Evolutionary conservation across 2,329 filamentous ascomycete genomes (phyloP).

Genomic region (Aspergillus hortae): DNA sequence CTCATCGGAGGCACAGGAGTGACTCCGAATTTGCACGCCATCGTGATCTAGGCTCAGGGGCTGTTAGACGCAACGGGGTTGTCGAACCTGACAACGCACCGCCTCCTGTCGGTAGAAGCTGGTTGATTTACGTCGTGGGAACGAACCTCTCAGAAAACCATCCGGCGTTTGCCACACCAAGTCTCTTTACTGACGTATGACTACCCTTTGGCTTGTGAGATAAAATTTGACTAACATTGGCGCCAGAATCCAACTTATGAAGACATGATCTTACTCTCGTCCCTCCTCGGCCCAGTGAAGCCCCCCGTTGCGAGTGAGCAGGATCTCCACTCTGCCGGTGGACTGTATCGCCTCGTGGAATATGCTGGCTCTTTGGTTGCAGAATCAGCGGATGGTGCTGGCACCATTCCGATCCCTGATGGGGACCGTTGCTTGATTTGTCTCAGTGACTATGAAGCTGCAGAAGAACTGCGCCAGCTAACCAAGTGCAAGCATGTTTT

Average conservation of each 20-base stretch:
- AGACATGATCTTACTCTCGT: slow-evolving; percentile 67
- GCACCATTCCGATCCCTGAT: slow-evolving; percentile 35
- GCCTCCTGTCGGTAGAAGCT: slow-evolving; percentile 56
- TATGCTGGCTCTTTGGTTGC: slow-evolving; percentile 45
- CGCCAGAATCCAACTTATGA: slow-evolving; percentile 62
- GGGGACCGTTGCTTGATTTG: slow-evolving; percentile 64
- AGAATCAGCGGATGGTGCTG: slow-evolving; percentile 41
- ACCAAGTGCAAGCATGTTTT: slow-evolving; percentile 64
- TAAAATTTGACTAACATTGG: slow-evolving; percentile 9
- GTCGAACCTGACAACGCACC: slow-evolving; percentile 55
- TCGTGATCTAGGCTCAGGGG: slow-evolving; percentile 57
- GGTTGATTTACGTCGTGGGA: slow-evolving; percentile 69
- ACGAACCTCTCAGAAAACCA: slow-evolving; percentile 68
- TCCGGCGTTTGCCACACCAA: slow-evolving; percentile 66
- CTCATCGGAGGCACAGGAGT: slow-evolving; percentile 54
- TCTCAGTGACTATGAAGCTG: slow-evolving; percentile 61
- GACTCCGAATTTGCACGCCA: slow-evolving; percentile 57
- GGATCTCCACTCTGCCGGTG: slow-evolving; percentile 61
- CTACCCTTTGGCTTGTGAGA: background rate
- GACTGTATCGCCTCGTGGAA: slow-evolving; percentile 54
- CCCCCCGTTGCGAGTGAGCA: slow-evolving; percentile 64
- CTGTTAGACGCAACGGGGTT: slow-evolving; percentile 61
- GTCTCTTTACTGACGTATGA: slow-evolving; percentile 64
- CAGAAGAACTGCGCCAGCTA: slow-evolving; percentile 59
- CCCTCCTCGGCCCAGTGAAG: slow-evolving; percentile 64